Evolutionary conservation across 768 basidiomycete genomes (phyloP).

Genomic region (Amylocystis lapponica): DNA sequence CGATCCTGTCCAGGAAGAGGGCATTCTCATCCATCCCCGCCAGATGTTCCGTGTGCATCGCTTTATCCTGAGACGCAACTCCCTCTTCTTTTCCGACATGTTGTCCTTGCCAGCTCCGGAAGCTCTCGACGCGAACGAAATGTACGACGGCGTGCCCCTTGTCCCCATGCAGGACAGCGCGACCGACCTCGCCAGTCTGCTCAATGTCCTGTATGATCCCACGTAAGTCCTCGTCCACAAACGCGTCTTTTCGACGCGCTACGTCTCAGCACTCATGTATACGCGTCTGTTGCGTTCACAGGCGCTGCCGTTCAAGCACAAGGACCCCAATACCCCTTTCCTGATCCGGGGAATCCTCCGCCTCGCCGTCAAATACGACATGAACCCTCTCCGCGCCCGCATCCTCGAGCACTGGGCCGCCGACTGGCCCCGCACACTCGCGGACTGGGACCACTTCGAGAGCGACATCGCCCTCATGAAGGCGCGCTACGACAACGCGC

Average conservation of each 20-base stretch:
- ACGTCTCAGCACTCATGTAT: no score
- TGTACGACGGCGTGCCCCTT: conserved; percentile 7
- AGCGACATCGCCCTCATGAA: conserved; percentile 3
- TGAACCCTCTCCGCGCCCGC: conserved; percentile 17
- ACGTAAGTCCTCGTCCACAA: conserved; percentile 1
- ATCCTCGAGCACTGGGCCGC: conserved; percentile 16
- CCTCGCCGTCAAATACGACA: conserved; percentile 25
- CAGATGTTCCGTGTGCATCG: conserved; percentile 12
- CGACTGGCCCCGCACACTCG: conserved; percentile 23
- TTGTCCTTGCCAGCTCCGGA: conserved; percentile 4
- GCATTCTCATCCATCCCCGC: not conserved
- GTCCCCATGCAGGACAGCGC: conserved; percentile 11
- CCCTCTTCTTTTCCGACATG: conserved; percentile 9
- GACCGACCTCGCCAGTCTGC: conserved; percentile 4
- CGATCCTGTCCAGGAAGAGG: not conserved
- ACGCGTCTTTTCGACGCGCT: no score
- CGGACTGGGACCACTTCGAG: conserved; percentile 19
- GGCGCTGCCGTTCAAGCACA: conserved; percentile 9
- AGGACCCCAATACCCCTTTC: conserved; percentile 15
- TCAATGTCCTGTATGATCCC: conserved; percentile 9
- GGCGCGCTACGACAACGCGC: not conserved
- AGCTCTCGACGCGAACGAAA: not conserved
- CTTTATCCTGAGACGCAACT: conserved; percentile 10
- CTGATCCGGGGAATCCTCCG: conserved; percentile 12
- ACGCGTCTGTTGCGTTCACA: not conserved